A percentile compares a stretch with the other conserved stretches of the same genome.
phyloP scores from a whole-genome alignment of 352 stramenopile species.

The Bremia lactucae region DNA sequence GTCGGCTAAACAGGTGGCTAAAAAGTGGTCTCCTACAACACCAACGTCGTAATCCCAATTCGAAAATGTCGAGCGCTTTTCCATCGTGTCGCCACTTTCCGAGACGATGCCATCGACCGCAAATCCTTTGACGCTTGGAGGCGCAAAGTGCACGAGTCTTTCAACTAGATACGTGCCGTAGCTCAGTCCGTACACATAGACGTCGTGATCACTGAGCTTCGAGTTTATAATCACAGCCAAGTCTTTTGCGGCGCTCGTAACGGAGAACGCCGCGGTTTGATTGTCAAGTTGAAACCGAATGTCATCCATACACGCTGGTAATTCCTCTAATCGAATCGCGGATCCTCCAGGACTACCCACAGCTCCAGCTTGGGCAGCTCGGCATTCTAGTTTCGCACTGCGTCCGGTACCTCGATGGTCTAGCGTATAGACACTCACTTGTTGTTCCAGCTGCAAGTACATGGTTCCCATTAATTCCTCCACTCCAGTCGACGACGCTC shows the following conservation, averaged over 20 bases:
- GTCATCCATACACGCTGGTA: constrained; percentile 60
- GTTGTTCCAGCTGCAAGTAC: constrained; percentile 33
- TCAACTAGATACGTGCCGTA: constrained; percentile 69
- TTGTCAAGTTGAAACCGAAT: constrained; percentile 66
- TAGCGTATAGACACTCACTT: constrained; percentile 59
- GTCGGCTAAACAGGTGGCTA: constrained; percentile 43
- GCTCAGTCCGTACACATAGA: constrained; percentile 65
- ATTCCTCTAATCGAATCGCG: constrained; percentile 39
- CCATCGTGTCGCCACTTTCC: constrained; percentile 34
- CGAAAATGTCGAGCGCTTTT: constrained; percentile 58
- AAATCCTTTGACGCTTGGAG: constrained; percentile 35
- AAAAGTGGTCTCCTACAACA: constrained; percentile 43
- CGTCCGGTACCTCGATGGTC: constrained; percentile 55
- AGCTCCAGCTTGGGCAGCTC: constrained; percentile 35
- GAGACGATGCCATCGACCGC: constrained; percentile 60
- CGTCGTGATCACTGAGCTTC: constrained; percentile 36
- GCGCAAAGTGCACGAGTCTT: constrained; percentile 45
- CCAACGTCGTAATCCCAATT: constrained; percentile 74
- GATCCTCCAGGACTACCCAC: constrained; percentile 40
- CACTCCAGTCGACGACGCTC: constrained; percentile 59
- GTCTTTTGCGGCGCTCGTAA: constrained; percentile 66
- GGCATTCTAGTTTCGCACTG: constrained; percentile 44
- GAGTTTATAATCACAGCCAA: constrained; percentile 41
- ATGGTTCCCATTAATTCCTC: constrained; percentile 52
- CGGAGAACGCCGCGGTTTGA: constrained; percentile 51